phyloP scores from a whole-genome alignment of 176 grass and related monocot species.

The Oropetium thomaeum region DNA sequence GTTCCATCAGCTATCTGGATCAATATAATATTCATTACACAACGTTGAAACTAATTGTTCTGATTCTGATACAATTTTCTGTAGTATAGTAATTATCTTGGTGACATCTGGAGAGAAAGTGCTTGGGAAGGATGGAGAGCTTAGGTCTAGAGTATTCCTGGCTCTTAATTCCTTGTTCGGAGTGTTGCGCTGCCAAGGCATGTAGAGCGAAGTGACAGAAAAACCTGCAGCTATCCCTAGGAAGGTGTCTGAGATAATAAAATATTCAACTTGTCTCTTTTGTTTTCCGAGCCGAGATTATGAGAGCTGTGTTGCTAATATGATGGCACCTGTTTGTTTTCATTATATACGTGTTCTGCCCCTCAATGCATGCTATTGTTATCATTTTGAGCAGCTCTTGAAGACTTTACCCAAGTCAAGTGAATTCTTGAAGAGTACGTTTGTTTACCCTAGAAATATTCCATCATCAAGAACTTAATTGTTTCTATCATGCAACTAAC shows the following conservation, averaged over 20 bases:
- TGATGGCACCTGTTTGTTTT: constrained; percentile 21
- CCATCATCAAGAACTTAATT: constrained; percentile 17
- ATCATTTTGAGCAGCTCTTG: constrained; percentile 53
- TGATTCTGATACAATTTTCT: constrained; percentile 12
- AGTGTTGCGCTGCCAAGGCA: not conserved
- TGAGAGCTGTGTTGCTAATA: not conserved
- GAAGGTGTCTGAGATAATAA: not conserved
- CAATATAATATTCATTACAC: not conserved
- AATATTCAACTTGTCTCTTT: not conserved
- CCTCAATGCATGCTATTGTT: constrained; percentile 15
- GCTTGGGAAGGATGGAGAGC: not conserved
- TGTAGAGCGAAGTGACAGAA: not conserved
- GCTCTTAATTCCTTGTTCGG: not conserved
- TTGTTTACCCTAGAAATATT: constrained; percentile 34
- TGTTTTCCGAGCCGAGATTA: constrained; percentile 9
- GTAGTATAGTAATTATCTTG: constrained; percentile 4
- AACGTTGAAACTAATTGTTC: not conserved
- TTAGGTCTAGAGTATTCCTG: not conserved
- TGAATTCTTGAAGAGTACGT: constrained; percentile 79
- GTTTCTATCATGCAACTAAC: constrained; percentile 14
- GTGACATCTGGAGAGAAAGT: not conserved
- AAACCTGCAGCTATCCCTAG: not conserved
- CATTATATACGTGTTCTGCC: not conserved
- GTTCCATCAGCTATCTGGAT: not conserved
- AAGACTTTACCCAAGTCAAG: constrained; percentile 67